phyloP scores from a whole-genome alignment of 1,284 basidiomycete species.

The Cutaneotrichosporon cyanovorans region DNA sequence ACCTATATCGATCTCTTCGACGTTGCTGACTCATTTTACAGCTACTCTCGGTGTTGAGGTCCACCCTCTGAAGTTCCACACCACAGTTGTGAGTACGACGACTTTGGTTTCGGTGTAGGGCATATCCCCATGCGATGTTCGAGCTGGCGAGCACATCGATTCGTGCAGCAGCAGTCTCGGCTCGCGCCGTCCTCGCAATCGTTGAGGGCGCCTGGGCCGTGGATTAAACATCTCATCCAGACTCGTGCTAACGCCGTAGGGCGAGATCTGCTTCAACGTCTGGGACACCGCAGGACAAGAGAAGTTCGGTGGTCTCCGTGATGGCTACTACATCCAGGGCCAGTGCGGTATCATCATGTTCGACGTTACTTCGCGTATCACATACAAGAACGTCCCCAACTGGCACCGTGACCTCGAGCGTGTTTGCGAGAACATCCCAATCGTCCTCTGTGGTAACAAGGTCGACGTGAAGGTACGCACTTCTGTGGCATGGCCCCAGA shows the following conservation, averaged over 20 bases:
- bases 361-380: slow-evolving; percentile 98
- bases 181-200: too few species aligned
- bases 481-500: neutral
- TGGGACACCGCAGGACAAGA: slow-evolving; percentile 99
- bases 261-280: slow-evolving; percentile 98
- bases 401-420: slow-evolving; percentile 99
- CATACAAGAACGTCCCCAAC: slow-evolving; percentile 99
- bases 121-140: too few species aligned
- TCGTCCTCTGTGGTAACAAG: slow-evolving; percentile 99
- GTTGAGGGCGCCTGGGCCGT: too few species aligned
- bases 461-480: slow-evolving; percentile 90
- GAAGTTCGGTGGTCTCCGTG: slow-evolving; percentile 97
- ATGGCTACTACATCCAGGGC: slow-evolving; percentile 98
- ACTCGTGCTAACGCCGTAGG: too few species aligned
- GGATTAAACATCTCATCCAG: too few species aligned
- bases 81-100: slow-evolving; percentile 61
- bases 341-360: slow-evolving; percentile 99
- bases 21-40: slow-evolving; percentile 42
- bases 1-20: neutral
- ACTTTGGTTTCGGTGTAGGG: too few species aligned
- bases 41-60: slow-evolving; percentile 99
- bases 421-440: slow-evolving; percentile 75
- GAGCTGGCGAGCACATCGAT: too few species aligned
- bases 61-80: slow-evolving; percentile 90
- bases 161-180: too few species aligned